phyloP scores from a whole-genome alignment of 2,329 filamentous ascomycete genomes.

The Pseudogymnoascus sp. region DNA sequence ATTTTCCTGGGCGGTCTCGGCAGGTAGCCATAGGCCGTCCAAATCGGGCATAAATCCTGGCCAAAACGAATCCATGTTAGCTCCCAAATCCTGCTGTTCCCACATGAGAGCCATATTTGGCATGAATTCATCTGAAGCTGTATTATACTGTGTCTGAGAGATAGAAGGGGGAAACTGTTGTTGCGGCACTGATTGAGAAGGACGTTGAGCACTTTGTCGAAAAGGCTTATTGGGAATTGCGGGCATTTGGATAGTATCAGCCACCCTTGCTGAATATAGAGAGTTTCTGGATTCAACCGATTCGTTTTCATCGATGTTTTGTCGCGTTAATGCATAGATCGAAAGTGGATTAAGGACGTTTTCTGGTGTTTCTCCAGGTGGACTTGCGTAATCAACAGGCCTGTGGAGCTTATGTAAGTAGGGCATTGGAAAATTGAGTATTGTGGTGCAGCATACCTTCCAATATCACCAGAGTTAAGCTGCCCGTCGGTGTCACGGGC shows the following conservation, averaged over 20 bases:
- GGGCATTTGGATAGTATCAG: neutral
- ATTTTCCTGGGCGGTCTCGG: slow-evolving; percentile 1
- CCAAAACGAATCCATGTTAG: neutral
- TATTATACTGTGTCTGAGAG: neutral
- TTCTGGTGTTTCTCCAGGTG: slow-evolving; percentile 20
- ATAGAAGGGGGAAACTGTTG: neutral
- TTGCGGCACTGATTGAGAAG: neutral
- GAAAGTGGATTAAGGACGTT: slow-evolving; percentile 24
- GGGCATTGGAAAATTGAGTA: neutral
- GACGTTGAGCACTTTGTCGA: no score
- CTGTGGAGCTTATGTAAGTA: neutral
- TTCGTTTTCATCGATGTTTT: slow-evolving; percentile 22
- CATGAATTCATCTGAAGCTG: neutral
- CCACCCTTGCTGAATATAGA: neutral
- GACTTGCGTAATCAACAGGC: slow-evolving; percentile 9
- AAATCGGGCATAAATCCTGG: slow-evolving; percentile 5
- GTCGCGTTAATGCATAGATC: slow-evolving; percentile 24
- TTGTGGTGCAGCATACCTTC: neutral
- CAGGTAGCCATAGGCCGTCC: slow-evolving; percentile 6
- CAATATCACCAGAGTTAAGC: neutral
- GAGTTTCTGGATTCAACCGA: slow-evolving; percentile 18
- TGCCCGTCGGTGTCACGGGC: neutral
- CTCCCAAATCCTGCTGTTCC: neutral
- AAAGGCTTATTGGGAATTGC: neutral
- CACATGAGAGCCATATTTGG: slow-evolving; percentile 8